Evolutionary conservation across 129 eudicot species (phyloP).

Genomic region (Chrysanthemum seticuspe): DNA sequence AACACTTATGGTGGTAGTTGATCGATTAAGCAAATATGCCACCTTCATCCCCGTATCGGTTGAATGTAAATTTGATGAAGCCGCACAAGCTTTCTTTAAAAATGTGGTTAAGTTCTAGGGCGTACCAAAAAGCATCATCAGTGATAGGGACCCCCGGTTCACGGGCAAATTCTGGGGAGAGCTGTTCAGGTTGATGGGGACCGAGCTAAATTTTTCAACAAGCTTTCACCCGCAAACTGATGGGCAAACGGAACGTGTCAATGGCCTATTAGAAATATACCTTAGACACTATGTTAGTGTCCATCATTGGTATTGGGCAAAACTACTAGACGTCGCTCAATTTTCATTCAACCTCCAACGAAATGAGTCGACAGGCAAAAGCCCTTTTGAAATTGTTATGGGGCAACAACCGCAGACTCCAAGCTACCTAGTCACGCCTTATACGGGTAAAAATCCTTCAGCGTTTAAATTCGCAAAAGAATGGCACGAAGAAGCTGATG

Average conservation of each 20-base stretch:
- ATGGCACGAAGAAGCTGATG: background rate
- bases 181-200: too few species aligned
- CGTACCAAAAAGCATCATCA: background rate
- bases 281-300: background rate
- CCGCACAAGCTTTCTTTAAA: background rate
- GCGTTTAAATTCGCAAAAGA: background rate
- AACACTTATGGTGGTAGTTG: background rate
- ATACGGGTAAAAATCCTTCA: background rate
- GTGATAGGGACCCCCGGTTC: background rate
- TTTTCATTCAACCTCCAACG: background rate
- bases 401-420: background rate
- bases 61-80: background rate
- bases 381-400: background rate
- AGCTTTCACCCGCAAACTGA: too few species aligned
- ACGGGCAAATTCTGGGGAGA: too few species aligned
- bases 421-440: background rate
- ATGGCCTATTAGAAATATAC: background rate
- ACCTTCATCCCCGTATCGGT: background rate
- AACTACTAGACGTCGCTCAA: background rate
- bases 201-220: too few species aligned
- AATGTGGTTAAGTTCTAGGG: slow-evolving; percentile 9
- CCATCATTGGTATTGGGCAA: background rate
- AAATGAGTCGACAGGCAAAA: background rate
- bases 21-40: background rate
- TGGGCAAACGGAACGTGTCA: too few species aligned